These are phyloP conservation scores for Macrolepiota fuliginosa DNA, from an alignment of 768 basidiomycete species.

Conservation along the genomic window DNA sequence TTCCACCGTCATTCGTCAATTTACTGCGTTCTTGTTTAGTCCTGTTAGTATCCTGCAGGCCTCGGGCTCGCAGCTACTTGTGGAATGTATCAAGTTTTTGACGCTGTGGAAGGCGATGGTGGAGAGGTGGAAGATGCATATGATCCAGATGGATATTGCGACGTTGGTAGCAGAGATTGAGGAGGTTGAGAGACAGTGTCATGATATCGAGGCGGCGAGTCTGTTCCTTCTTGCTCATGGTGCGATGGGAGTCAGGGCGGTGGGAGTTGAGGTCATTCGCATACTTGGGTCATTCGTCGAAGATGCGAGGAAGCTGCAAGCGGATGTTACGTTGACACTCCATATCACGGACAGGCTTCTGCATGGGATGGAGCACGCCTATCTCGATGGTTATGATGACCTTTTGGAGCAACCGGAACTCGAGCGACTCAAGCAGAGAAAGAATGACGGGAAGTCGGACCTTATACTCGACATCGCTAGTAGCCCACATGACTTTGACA, in stretches of 20 bases:
- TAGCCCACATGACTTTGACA: conserved; percentile 65
- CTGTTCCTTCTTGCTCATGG: conserved; percentile 71
- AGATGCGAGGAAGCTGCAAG: conserved; percentile 36
- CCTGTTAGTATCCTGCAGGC: conserved; percentile 59
- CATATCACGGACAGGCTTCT: conserved; percentile 44
- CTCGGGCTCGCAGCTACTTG: conserved; percentile 56
- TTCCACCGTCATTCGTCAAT: conserved; percentile 56
- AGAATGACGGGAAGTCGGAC: conserved; percentile 51
- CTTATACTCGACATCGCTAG: conserved; percentile 68
- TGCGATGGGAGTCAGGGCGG: conserved; percentile 19
- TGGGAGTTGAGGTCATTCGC: conserved; percentile 63
- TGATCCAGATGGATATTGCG: conserved; percentile 40
- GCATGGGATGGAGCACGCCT: conserved; percentile 47
- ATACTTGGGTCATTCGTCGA: conserved; percentile 48
- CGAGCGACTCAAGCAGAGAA: conserved; percentile 66
- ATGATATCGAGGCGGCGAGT: conserved; percentile 68
- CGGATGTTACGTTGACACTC: conserved; percentile 23
- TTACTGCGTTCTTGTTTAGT: conserved; percentile 73
- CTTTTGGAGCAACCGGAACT: conserved; percentile 60
- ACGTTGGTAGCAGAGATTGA: conserved; percentile 39
- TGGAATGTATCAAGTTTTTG: conserved; percentile 67
- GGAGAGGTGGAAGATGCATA: conserved; percentile 59
- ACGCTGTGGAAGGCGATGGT: conserved; percentile 74
- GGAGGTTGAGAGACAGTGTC: conserved; percentile 41
- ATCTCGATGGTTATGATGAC: conserved; percentile 64